Evolutionary conservation across 2,329 filamentous ascomycete genomes (phyloP).

Genomic region (Colletotrichum simmondsii): DNA sequence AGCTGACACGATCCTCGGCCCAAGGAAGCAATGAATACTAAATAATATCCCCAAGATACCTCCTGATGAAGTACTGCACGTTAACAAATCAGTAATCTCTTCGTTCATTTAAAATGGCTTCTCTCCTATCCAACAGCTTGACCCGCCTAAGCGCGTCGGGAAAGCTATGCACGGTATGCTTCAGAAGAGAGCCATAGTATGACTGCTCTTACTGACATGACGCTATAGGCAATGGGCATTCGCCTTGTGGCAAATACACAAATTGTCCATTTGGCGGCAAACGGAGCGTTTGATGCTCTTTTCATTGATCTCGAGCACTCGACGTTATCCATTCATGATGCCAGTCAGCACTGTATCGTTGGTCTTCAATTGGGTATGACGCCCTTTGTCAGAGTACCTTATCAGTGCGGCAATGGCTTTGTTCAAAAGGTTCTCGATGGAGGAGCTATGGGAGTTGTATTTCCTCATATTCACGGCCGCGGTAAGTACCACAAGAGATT

Average conservation of each 20-base stretch:
- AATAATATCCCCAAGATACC: not conserved
- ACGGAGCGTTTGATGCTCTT: constrained; percentile 46
- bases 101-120: not conserved
- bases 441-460: constrained; percentile 40
- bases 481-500: not conserved
- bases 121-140: constrained; percentile 18
- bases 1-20: not conserved
- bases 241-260: constrained; percentile 40
- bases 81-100: not conserved
- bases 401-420: constrained; percentile 40
- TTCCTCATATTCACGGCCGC: constrained; percentile 39
- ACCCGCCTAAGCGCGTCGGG: not conserved
- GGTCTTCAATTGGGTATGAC: constrained; percentile 36
- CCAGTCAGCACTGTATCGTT: constrained; percentile 42
- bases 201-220: not conserved
- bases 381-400: constrained; percentile 39
- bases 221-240: constrained; percentile 41
- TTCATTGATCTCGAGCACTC: constrained; percentile 54
- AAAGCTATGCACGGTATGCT: constrained; percentile 19
- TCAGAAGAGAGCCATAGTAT: too few relatives aligned
- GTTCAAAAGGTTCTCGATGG: constrained; percentile 41
- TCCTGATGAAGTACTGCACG: not conserved
- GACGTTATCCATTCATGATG: constrained; percentile 43
- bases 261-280: constrained; percentile 46
- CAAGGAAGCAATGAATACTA: not conserved